Evolutionary conservation across 129 eudicot genomes (phyloP).

Genomic region (Ambrosia artemisiifolia): DNA sequence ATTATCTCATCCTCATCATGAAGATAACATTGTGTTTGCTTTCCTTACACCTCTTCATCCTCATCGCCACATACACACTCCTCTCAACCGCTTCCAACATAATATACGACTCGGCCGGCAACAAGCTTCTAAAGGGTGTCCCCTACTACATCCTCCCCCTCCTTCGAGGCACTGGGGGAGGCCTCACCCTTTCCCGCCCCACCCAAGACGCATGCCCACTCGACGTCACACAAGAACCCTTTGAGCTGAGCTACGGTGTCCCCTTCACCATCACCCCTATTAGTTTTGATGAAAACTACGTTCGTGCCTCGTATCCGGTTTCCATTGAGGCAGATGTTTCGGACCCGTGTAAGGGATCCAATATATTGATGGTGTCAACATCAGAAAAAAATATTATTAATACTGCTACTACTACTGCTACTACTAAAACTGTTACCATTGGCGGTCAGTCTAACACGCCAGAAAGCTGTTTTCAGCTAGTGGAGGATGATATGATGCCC

Average conservation of each 20-base stretch:
- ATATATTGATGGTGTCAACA: slow-evolving; percentile 12
- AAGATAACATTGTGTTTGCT: not conserved
- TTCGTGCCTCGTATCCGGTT: slow-evolving; percentile 22
- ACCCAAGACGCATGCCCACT: slow-evolving; percentile 25
- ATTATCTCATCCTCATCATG: not conserved
- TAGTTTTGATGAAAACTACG: slow-evolving; percentile 14
- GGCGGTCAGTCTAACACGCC: slow-evolving; percentile 18
- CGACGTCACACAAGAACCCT: slow-evolving; percentile 24
- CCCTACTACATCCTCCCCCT: slow-evolving; percentile 32
- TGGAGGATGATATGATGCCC: slow-evolving; percentile 31
- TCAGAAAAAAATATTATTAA: too few species aligned
- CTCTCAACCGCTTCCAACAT: slow-evolving; percentile 1
- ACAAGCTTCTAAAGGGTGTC: slow-evolving; percentile 24
- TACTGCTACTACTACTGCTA: too few species aligned
- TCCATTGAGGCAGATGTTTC: slow-evolving; percentile 14
- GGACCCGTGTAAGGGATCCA: slow-evolving; percentile 27
- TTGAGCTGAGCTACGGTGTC: slow-evolving; percentile 23
- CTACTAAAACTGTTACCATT: not conserved
- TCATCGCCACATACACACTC: slow-evolving; percentile 2
- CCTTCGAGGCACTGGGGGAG: slow-evolving; percentile 30
- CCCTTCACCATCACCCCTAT: slow-evolving; percentile 23
- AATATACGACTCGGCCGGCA: slow-evolving; percentile 30
- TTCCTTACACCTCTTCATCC: not conserved
- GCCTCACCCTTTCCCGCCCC: slow-evolving; percentile 23
- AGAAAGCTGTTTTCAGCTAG: slow-evolving; percentile 32